phyloP scores from a whole-genome alignment of 1,284 basidiomycete species.

The Sutorius eximius region DNA sequence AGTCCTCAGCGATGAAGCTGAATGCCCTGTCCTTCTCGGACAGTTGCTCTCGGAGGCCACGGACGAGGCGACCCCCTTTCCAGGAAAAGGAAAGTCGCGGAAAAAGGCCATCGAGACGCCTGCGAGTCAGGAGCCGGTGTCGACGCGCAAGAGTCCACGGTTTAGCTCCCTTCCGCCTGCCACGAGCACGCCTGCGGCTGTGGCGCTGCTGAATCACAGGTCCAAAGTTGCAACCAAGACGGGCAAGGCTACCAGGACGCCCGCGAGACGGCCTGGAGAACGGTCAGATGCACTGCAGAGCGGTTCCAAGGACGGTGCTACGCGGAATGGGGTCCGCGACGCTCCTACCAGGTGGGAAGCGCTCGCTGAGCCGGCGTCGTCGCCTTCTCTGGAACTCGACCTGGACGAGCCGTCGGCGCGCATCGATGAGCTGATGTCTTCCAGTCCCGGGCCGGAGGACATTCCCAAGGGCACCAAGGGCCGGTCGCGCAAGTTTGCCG shows the following conservation, averaged over 20 bases:
- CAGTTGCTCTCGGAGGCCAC: conserved; percentile 3
- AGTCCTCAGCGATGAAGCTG: conserved; percentile 17
- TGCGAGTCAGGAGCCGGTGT: conserved; percentile 9
- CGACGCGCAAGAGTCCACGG: conserved; percentile 17
- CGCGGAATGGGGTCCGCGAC: not conserved
- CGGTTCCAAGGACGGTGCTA: not conserved
- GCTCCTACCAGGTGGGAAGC: conserved; percentile 26
- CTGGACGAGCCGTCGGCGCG: conserved; percentile 23
- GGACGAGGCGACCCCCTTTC: conserved; percentile 2
- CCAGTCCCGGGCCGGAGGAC: conserved; percentile 29
- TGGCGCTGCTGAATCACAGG: conserved; percentile 2
- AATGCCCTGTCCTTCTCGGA: conserved; percentile 19
- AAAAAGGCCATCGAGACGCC: not conserved
- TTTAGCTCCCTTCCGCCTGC: conserved; percentile 6
- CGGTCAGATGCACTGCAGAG: not conserved
- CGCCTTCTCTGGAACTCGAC: conserved; percentile 21
- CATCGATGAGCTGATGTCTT: conserved; percentile 42
- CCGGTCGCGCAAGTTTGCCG: not conserved
- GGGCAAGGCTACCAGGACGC: conserved; percentile 11
- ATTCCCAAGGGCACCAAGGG: not conserved
- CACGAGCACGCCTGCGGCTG: conserved; percentile 9
- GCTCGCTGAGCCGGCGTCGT: conserved; percentile 17
- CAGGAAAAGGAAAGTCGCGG: conserved; percentile 3
- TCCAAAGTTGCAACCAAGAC: not conserved
- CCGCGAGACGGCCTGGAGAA: conserved; percentile 11